Percentiles rank a stretch among this genome's conserved stretches.
phyloP scores from a whole-genome alignment of 2,329 filamentous ascomycete species.

The Scleromitrula shiraiana region DNA sequence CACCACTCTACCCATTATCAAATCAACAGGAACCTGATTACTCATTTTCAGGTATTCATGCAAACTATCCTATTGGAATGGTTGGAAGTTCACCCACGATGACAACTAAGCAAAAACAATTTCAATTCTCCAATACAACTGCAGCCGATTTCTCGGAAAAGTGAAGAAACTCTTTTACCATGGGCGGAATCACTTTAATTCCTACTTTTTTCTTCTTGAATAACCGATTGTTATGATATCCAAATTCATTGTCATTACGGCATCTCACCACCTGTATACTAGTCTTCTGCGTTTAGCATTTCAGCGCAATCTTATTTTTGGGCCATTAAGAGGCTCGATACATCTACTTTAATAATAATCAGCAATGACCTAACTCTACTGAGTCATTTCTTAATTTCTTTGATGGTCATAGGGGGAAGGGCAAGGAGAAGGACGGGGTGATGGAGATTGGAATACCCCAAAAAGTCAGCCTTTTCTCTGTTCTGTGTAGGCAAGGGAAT shows the following conservation, averaged over 20 bases:
- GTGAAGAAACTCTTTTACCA: constrained; percentile 9
- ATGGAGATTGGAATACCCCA: not conserved
- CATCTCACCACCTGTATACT: not conserved
- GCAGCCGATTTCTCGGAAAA: constrained; percentile 29
- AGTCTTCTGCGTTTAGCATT: not conserved
- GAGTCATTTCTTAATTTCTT: not conserved
- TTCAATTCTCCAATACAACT: constrained; percentile 29
- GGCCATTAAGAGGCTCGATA: not conserved
- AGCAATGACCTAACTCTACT: not conserved
- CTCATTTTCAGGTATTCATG: constrained; percentile 19
- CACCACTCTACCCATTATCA: constrained; percentile 20
- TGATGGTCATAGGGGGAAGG: not conserved
- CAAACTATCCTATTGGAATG: constrained; percentile 14
- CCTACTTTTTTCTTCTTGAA: not conserved
- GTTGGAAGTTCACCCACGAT: constrained; percentile 16
- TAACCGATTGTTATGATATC: not conserved
- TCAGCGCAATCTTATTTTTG: not conserved
- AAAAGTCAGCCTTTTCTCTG: not conserved
- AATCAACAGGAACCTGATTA: constrained; percentile 23
- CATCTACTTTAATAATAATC: not conserved
- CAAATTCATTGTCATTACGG: not conserved
- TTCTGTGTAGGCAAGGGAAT: not conserved
- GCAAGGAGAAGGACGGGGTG: not conserved
- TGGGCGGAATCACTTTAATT: not conserved
- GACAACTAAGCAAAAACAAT: constrained; percentile 26